Base-by-base conservation (phyloP, 2,329 filamentous ascomycete genomes). In the Byssoonygena ceratinophila region DNA sequence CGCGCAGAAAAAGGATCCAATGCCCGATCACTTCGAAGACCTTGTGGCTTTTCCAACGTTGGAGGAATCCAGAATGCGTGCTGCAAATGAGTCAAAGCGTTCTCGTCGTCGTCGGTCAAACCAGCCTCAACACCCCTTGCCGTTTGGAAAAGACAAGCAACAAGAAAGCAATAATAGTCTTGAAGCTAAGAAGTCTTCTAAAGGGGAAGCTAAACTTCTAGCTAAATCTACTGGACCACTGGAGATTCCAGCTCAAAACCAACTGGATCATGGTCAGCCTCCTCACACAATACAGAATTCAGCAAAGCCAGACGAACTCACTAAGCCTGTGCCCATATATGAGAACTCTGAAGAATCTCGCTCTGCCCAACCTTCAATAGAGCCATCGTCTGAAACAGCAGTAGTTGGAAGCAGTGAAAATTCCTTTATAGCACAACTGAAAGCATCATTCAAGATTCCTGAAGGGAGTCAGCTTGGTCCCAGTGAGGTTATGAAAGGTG, bases 361-460 rank as follows among this genome's bases (percentile, higher is more conserved):
- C 4, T 2, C 27, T 37, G 2, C 23, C 29, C 47, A 45, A 5
- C 11, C 14, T 22, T 14, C 22, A 23, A 27, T 32, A 12, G 29
- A 29, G 23, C 25, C n/a, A 22, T 22, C 32, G 22, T 18, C 32
- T 32, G 22, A 41, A 7, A 12, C 29, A 3, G 12, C 40, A 29
- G 11, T 25, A 27, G 27, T 23, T 45, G 40, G 22, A 40, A 34
- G 8, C 11, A 36, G 22, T 47, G 41, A 52, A 7, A 9, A 39
- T 1, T 46, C 43, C 23, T 51, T 56, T 36, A 36, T 56, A 25
- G 46, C 41, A 14, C 51, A 56, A 23, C 46, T 56, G 16, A 56
- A 53, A 52, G 47, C 47, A 2, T 47, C 45, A 22, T 45, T 54
- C 20, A 53, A 49, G 34, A 52, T 56, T 37, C 29, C 18, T 25